A percentile compares a stretch with the other conserved stretches of the same genome.
phyloP scores from a whole-genome alignment of 352 stramenopile species.

The Phytophthora sojae region DNA sequence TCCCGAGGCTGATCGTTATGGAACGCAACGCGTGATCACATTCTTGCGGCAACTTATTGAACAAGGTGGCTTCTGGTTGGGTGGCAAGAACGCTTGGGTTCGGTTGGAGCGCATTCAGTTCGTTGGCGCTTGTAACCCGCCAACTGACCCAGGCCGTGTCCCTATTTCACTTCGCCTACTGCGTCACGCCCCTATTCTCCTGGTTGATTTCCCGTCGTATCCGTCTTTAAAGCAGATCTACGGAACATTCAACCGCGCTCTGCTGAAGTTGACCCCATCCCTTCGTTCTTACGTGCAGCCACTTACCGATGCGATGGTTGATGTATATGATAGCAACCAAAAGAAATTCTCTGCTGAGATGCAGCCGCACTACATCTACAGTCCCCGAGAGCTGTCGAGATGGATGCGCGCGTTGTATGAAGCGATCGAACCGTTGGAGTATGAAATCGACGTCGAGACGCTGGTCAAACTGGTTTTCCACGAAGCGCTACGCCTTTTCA shows the following conservation, averaged over 20 bases:
- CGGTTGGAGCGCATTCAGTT: slow-evolving; percentile 95
- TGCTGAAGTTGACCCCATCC: slow-evolving; percentile 98
- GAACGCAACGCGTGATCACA: slow-evolving; percentile 99
- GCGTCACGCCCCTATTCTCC: slow-evolving; percentile 97
- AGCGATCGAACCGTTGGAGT: slow-evolving; percentile 96
- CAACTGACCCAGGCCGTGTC: slow-evolving; percentile 98
- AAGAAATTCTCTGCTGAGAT: slow-evolving; percentile 94
- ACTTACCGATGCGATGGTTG: slow-evolving; percentile 99
- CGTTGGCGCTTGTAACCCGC: slow-evolving; percentile 99
- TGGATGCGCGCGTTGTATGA: slow-evolving; percentile 99
- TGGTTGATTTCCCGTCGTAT: slow-evolving; percentile 99
- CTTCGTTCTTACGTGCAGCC: slow-evolving; percentile 96
- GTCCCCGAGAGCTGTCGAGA: slow-evolving; percentile 97
- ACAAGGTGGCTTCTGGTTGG: slow-evolving; percentile 94
- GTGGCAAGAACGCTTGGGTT: slow-evolving; percentile 93
- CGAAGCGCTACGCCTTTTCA: slow-evolving; percentile 99
- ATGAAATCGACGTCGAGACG: slow-evolving; percentile 95
- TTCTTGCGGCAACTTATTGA: slow-evolving; percentile 99
- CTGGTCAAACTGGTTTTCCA: slow-evolving; percentile 98
- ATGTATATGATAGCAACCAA: slow-evolving; percentile 98
- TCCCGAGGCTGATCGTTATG: slow-evolving; percentile 97
- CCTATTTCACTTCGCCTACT: slow-evolving; percentile 97
- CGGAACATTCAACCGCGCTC: slow-evolving; percentile 98
- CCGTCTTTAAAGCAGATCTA: slow-evolving; percentile 99
- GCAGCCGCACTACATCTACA: slow-evolving; percentile 99